Evolutionary conservation across 2,329 filamentous ascomycete genomes (phyloP).

Genomic region (Alternaria gaisen): DNA sequence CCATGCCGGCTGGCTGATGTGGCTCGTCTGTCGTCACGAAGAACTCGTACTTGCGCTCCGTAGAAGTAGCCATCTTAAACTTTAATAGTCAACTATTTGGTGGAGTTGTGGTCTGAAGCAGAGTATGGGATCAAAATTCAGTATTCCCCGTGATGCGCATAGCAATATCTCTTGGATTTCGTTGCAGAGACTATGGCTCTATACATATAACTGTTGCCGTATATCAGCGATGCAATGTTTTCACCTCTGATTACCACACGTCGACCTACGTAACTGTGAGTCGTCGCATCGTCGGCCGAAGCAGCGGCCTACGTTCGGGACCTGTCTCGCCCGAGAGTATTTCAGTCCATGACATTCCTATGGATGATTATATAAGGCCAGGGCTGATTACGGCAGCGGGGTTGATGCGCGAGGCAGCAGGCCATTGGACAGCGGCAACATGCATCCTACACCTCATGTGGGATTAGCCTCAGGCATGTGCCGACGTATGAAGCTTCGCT

Average conservation of each 20-base stretch:
- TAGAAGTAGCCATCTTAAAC: not conserved
- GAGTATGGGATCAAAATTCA: not conserved
- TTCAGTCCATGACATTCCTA: not conserved
- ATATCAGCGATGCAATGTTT: not conserved
- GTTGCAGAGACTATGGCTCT: not conserved
- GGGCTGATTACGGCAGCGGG: constrained; percentile 21
- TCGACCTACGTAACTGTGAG: not conserved
- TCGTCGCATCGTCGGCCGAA: constrained; percentile 1
- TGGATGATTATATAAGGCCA: constrained; percentile 16
- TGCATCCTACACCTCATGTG: constrained; percentile 3
- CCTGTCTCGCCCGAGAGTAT: not conserved
- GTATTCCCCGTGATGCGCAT: not conserved
- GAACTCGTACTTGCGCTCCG: constrained; percentile 37
- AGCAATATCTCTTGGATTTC: not conserved
- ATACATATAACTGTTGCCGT: not conserved
- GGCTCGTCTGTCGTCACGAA: constrained; percentile 37
- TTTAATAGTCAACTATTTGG: not conserved
- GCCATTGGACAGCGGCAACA: constrained; percentile 16
- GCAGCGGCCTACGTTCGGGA: not conserved
- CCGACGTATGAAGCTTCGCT: not conserved
- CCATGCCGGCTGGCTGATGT: constrained; percentile 30
- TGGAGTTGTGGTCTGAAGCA: not conserved
- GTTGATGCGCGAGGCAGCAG: not conserved
- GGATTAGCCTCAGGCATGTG: constrained; percentile 1
- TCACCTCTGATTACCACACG: not conserved